A percentile compares a stretch with the other conserved stretches of the same genome.
Conservation (phyloP, 768 basidiomycete genomes). For the Fibroporia radiculosa region DNA sequence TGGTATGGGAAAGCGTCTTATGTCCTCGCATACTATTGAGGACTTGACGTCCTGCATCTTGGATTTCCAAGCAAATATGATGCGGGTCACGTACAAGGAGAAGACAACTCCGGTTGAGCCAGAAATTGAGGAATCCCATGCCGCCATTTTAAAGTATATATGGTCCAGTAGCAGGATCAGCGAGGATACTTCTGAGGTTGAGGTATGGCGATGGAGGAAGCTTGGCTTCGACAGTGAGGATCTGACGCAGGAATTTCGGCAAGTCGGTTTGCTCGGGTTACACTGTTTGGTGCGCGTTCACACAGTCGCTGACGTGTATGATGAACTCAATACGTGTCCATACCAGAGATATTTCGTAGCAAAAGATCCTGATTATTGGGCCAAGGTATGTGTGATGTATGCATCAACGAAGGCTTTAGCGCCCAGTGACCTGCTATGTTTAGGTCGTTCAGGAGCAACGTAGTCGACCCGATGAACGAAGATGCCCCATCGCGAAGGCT, state of each 20-base stretch:
- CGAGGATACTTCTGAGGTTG: constrained; percentile 43
- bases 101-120: constrained; percentile 75
- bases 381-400: constrained; percentile 40
- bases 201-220: constrained; percentile 60
- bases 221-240: constrained; percentile 76
- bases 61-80: constrained; percentile 82
- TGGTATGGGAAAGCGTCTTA: constrained; percentile 49
- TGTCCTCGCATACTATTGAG: constrained; percentile 75
- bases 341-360: constrained; percentile 60
- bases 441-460: constrained; percentile 77
- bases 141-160: constrained; percentile 50
- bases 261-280: constrained; percentile 74
- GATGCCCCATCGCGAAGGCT: constrained; percentile 77
- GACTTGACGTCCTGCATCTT: constrained; percentile 79
- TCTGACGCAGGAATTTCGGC: constrained; percentile 65
- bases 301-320: constrained; percentile 1
- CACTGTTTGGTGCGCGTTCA: constrained; percentile 76
- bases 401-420: background rate
- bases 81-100: constrained; percentile 72
- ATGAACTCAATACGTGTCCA: background rate
- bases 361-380: constrained; percentile 62
- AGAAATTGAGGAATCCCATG: constrained; percentile 50
- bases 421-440: background rate
- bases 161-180: constrained; percentile 57
- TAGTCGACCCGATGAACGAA: constrained; percentile 60